Evolutionary conservation across 176 grass and related monocot species (phyloP), one percentile per base, ranked within the genome.

Genomic region (Tuctoria greenei): DNA sequence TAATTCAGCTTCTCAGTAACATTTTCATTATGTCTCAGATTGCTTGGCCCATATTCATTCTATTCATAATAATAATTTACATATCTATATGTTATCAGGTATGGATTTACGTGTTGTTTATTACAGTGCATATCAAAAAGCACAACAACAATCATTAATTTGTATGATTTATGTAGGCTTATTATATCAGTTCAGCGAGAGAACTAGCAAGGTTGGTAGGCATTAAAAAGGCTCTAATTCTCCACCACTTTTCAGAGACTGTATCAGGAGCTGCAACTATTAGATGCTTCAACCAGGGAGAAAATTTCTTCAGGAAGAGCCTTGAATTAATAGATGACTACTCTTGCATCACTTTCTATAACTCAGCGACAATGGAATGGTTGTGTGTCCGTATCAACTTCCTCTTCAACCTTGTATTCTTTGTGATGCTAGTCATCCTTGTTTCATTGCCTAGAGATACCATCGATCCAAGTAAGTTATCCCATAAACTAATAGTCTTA

Each of bases 61-160:
- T 97, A 71, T 97, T 97, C 46, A 23, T 88, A 68, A 78, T 90
- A 61, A 73, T 88, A 76, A 64, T 97, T 68, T 63, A 42, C 21
- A 90, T 97, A 70, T 97, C 93, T 49, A 69, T 74, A 72, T 90
- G 80, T 83, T 97, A 97, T 79, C 93, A 97, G 93, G 93, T 97
- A 84, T 47, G 54, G 31, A 8, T 81, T 81, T 34, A 74, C 16
- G 34, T n/a, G 5, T 10, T 75, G 31, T 21, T 40, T 2, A 72
- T 61, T 7, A 37, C 9, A 69, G 44, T 67, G 84, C n/a, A 69
- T 54, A 36, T 63, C 43, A 46, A 73, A 61, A 59, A 81, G 36
- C 11, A 71, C 49, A 67, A 35, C 20, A 13, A 4, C 5, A 7
- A 37, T 2, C 37, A 77, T 31, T 77, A 87, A 47, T 68, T 89